Evolutionary conservation across 1,284 basidiomycete species (phyloP).

Genomic region (Ustilago sp.): DNA sequence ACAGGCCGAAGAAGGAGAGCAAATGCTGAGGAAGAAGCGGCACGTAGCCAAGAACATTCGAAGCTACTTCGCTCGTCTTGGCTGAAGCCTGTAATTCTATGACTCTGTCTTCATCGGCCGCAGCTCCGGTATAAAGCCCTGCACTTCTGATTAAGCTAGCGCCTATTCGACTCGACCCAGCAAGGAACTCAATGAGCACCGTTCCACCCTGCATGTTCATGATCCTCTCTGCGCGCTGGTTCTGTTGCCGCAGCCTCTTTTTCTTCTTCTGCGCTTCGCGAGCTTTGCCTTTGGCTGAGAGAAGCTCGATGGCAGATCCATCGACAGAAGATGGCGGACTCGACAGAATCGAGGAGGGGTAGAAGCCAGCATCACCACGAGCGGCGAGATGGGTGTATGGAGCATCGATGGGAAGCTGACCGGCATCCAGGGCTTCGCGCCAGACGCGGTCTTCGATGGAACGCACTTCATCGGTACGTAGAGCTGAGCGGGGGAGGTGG

Average conservation of each 20-base stretch:
- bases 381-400: conserved; percentile 58
- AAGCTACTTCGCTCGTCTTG: not conserved
- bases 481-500: conserved; percentile 31
- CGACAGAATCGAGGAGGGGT: conserved; percentile 26
- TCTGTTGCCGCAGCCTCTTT: conserved; percentile 15
- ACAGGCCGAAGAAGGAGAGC: conserved; percentile 43
- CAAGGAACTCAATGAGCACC: conserved; percentile 59
- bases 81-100: not conserved
- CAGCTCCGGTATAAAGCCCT: conserved; percentile 11
- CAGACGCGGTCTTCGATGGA: conserved; percentile 52
- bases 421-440: conserved; percentile 49
- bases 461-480: conserved; percentile 47
- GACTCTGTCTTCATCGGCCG: not conserved
- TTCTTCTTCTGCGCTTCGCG: conserved; percentile 14
- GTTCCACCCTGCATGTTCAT: conserved; percentile 55
- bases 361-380: conserved; percentile 22
- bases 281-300: conserved; percentile 21
- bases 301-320: conserved; percentile 38
- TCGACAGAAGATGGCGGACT: conserved; percentile 19
- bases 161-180: conserved; percentile 48
- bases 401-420: conserved; percentile 51
- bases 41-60: conserved; percentile 32
- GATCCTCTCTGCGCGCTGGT: conserved; percentile 18
- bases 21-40: conserved; percentile 54
- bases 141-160: conserved; percentile 48